Percentiles rank a stretch among this genome's conserved stretches.
Evolutionary conservation across 2,329 filamentous ascomycete genomes (phyloP).

Genomic region (Lecanoromycetidae sp.): DNA sequence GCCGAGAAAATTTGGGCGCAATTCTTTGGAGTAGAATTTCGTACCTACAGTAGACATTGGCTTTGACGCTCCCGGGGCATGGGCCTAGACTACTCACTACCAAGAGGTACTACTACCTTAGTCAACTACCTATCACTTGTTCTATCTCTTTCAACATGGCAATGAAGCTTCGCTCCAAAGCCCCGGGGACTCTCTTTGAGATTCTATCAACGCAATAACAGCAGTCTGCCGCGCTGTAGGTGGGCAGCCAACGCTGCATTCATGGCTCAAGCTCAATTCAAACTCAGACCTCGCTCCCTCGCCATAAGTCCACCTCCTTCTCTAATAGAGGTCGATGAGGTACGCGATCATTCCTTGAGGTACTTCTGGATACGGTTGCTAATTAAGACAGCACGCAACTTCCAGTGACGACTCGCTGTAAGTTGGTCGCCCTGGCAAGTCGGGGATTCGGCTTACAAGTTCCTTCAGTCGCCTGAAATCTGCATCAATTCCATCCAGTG

Average conservation of each 20-base stretch:
- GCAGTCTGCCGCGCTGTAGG: background rate
- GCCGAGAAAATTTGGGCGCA: too few relatives aligned
- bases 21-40: too few relatives aligned
- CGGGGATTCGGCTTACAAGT: background rate
- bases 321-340: constrained; percentile 15
- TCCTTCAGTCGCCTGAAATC: constrained; percentile 6
- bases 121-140: background rate
- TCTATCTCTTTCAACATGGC: too few relatives aligned
- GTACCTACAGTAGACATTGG: too few relatives aligned
- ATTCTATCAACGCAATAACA: constrained; percentile 4
- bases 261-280: constrained; percentile 3
- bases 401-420: constrained; percentile 10
- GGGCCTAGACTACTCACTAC: too few relatives aligned
- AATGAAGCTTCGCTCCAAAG: too few relatives aligned
- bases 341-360: background rate
- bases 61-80: too few relatives aligned
- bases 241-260: background rate
- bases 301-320: constrained; percentile 13
- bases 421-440: background rate
- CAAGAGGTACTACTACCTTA: background rate
- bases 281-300: background rate
- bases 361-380: background rate
- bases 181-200: too few relatives aligned
- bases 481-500: constrained; percentile 22
- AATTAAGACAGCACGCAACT: constrained; percentile 6